Conservation (phyloP, 192 early-diverging fungal species). For the Podila clonocystis region DNA sequence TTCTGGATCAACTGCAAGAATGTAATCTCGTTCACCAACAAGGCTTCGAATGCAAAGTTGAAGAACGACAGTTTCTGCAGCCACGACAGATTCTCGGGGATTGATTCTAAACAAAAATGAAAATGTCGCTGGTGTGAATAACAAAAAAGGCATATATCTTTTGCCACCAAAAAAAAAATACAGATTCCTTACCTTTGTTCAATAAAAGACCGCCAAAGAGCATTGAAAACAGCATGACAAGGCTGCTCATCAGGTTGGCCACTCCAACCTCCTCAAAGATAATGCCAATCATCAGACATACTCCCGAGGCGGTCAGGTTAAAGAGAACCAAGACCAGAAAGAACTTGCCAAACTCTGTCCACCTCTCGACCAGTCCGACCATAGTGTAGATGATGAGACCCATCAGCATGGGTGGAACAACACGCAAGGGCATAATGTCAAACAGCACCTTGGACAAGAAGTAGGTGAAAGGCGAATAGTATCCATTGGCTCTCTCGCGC, state of each 20-base stretch:
- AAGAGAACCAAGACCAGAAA: conserved; percentile 83
- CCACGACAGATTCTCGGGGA: conserved; percentile 72
- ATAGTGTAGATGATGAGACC: conserved; percentile 83
- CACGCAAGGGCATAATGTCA: conserved; percentile 81
- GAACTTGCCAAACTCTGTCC: conserved; percentile 71
- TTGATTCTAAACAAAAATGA: conserved; percentile 61
- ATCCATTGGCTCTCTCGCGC: conserved; percentile 76
- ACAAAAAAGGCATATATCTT: neutral
- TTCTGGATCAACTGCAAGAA: conserved; percentile 82
- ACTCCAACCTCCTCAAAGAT: conserved; percentile 72
- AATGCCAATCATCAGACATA: conserved; percentile 79
- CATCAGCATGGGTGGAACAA: conserved; percentile 81
- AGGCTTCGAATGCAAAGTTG: conserved; percentile 89
- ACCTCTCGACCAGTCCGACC: conserved; percentile 74
- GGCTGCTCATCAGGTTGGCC: conserved; percentile 77
- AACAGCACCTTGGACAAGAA: conserved; percentile 72
- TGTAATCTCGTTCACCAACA: conserved; percentile 91
- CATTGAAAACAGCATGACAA: conserved; percentile 88
- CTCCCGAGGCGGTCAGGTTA: conserved; percentile 79
- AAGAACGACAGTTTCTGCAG: conserved; percentile 84
- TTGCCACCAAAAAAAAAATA: neutral
- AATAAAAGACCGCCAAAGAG: conserved; percentile 91
- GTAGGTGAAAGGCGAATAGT: conserved; percentile 72
- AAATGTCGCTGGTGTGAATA: neutral
- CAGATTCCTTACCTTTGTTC: conserved; percentile 71